A percentile compares a stretch with the other conserved stretches of the same genome.
Conservation (phyloP, 306 rosid genomes). For the Citrullus mucosospermus region DNA sequence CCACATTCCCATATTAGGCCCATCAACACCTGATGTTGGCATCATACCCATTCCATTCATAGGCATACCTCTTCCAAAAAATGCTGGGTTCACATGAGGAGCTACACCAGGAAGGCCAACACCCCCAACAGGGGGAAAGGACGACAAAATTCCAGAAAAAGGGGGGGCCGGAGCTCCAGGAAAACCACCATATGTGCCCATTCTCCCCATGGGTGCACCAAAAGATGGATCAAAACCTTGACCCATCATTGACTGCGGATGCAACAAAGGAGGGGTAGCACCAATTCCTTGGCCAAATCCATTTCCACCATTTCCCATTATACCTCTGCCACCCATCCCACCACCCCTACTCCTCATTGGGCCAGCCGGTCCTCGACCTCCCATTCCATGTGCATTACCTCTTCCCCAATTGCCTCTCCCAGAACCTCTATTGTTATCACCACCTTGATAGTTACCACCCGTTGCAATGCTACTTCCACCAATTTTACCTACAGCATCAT, state of each 20-base stretch:
- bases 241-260: constrained; percentile 83
- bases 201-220: constrained; percentile 87
- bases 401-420: constrained; percentile 95
- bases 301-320: constrained; percentile 81
- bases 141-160: constrained; percentile 71
- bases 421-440: constrained; percentile 59
- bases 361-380: constrained; percentile 72
- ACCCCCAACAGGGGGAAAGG: constrained; percentile 74
- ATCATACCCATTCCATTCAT: constrained; percentile 98
- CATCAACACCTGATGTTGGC: constrained; percentile 70
- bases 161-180: constrained; percentile 83
- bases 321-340: constrained; percentile 82
- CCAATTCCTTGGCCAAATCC: constrained; percentile 92
- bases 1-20: constrained; percentile 99
- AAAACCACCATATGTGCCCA: constrained; percentile 86
- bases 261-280: constrained; percentile 65
- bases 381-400: constrained; percentile 69
- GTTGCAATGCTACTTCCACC: constrained; percentile 58
- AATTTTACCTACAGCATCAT: constrained; percentile 47
- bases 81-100: constrained; percentile 96
- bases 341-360: constrained; percentile 73
- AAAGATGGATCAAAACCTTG: constrained; percentile 95
- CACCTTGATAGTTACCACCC: constrained; percentile 87
- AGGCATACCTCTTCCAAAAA: constrained; percentile 94
- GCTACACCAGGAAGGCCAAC: constrained; percentile 94